Conservation (phyloP, 2,329 filamentous ascomycete species). For the Colletotrichum ledebouriae region DNA sequence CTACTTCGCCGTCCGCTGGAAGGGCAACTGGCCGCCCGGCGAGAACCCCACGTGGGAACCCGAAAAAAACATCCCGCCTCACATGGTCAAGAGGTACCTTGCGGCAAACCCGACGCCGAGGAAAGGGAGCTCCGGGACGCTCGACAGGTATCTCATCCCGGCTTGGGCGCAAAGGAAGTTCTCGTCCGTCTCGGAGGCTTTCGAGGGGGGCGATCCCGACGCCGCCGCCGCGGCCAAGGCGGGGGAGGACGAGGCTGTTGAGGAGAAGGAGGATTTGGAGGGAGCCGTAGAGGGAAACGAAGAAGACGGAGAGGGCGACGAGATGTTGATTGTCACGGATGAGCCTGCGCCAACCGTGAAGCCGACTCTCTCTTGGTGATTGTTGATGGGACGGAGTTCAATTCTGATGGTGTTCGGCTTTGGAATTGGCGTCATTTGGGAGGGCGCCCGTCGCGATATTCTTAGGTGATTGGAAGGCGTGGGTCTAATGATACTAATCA, state of each 20-base stretch:
- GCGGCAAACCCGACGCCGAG: conserved; percentile 47
- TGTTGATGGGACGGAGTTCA: neutral
- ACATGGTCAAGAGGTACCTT: conserved; percentile 58
- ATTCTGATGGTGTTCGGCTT: neutral
- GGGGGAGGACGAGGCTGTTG: conserved; percentile 38
- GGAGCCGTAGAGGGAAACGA: conserved; percentile 42
- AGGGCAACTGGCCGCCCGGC: conserved; percentile 67
- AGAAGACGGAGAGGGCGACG: conserved; percentile 46
- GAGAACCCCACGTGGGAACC: conserved; percentile 73
- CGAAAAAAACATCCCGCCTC: conserved; percentile 61
- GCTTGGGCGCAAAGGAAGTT: conserved; percentile 47
- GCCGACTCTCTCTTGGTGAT: conserved; percentile 31
- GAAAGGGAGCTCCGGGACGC: conserved; percentile 17
- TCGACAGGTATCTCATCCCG: conserved; percentile 20
- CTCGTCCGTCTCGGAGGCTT: conserved; percentile 53
- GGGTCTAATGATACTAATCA: too few species aligned
- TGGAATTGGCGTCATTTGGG: too few species aligned
- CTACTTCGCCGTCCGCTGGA: conserved; percentile 68
- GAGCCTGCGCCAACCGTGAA: conserved; percentile 43
- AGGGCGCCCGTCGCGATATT: too few species aligned
- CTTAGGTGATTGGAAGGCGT: too few species aligned
- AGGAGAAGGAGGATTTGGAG: conserved; percentile 47
- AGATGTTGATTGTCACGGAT: conserved; percentile 49
- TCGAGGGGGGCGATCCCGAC: conserved; percentile 44
- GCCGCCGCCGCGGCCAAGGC: conserved; percentile 45